These are phyloP conservation scores for Musa troglodytarum DNA, from an alignment of 176 grass and related monocot genomes.

Conservation along the genomic window DNA sequence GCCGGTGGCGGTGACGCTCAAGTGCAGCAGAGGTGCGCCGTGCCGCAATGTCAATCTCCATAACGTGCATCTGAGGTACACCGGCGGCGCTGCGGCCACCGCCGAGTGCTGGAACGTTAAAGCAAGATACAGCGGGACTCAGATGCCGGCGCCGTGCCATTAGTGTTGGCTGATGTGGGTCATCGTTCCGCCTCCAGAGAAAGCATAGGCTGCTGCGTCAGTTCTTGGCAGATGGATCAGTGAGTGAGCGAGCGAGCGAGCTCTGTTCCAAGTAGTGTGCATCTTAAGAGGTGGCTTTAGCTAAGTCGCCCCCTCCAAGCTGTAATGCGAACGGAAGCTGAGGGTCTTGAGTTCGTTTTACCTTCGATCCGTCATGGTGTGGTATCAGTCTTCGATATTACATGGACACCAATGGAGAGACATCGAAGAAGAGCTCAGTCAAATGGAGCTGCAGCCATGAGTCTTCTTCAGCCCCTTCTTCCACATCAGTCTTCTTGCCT, in stretches of 20 bases:
- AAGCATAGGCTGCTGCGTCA: too few species aligned
- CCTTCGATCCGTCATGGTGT: too few species aligned
- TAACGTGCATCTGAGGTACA: constrained; percentile 36
- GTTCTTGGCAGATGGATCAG: too few species aligned
- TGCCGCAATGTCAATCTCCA: constrained; percentile 52
- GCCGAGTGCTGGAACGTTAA: constrained; percentile 36
- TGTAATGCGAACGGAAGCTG: too few species aligned
- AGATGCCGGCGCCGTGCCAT: constrained; percentile 44
- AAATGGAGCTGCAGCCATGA: constrained; percentile 33
- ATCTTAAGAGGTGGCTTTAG: too few species aligned
- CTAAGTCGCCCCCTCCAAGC: too few species aligned
- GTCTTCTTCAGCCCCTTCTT: constrained; percentile 32
- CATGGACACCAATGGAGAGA: too few species aligned
- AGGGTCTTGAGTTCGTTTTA: too few species aligned
- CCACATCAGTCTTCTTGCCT: constrained; percentile 27
- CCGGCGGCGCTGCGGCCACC: background rate
- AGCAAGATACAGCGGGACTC: constrained; percentile 32
- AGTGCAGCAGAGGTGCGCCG: constrained; percentile 39
- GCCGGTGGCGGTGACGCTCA: constrained; percentile 42
- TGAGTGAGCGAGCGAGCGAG: too few species aligned
- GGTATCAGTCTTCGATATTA: too few species aligned
- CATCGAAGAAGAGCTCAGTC: background rate
- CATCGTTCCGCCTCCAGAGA: background rate
- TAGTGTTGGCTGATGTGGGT: background rate
- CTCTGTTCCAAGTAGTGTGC: too few species aligned